Conservation (phyloP, 78 protist species). For the Dictyostelium citrinum region DNA sequence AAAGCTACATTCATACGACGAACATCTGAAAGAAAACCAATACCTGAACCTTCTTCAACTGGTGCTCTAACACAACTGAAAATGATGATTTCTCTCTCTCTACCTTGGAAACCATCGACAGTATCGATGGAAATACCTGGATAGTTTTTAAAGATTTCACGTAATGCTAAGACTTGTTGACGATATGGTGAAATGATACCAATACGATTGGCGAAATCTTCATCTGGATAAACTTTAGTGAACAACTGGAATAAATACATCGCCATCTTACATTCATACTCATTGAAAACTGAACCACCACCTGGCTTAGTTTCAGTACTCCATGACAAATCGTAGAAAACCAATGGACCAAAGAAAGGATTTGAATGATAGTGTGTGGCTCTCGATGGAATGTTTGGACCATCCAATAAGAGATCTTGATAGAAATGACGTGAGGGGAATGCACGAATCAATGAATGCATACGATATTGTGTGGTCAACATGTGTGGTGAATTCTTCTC, state of each 20-base stretch:
- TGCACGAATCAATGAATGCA: constrained; percentile 86
- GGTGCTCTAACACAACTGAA: constrained; percentile 88
- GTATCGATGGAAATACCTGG: constrained; percentile 77
- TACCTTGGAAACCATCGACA: constrained; percentile 93
- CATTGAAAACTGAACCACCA: constrained; percentile 63
- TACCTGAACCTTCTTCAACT: constrained; percentile 40
- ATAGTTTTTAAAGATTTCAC: constrained; percentile 48
- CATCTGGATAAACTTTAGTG: constrained; percentile 39
- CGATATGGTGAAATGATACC: constrained; percentile 93
- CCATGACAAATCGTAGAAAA: constrained; percentile 25
- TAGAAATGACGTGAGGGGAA: constrained; percentile 90
- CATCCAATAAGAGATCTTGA: constrained; percentile 72
- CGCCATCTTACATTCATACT: constrained; percentile 52
- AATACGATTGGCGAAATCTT: constrained; percentile 56
- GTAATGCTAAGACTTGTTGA: constrained; percentile 66
- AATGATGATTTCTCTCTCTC: constrained; percentile 88
- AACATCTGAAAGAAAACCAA: constrained; percentile 75
- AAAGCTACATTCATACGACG: constrained; percentile 83
- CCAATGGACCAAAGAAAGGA: constrained; percentile 56
- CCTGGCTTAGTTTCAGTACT: constrained; percentile 39
- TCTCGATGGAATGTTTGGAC: constrained; percentile 58
- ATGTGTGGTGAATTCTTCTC: constrained; percentile 18
- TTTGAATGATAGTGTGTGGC: constrained; percentile 35
- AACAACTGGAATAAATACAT: constrained; percentile 23
- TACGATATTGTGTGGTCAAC: constrained; percentile 88